These are phyloP conservation scores for Phytophthora pisi DNA, from an alignment of 352 stramenopile species.

Conservation along the genomic window DNA sequence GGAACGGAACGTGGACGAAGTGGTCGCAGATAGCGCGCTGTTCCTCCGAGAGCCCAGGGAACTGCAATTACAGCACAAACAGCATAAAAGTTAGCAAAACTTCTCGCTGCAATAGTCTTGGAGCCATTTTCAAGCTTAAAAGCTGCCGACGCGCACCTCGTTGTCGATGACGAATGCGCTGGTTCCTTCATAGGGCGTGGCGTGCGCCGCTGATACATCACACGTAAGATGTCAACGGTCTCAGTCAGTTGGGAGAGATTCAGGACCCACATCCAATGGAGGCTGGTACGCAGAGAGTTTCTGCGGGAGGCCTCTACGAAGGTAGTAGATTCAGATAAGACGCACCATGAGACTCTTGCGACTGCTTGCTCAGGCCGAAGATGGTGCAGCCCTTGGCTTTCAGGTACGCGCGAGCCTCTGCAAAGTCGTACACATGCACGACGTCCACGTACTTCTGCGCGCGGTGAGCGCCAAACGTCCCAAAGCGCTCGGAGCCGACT, in stretches of 20 bases:
- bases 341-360: conserved; percentile 34
- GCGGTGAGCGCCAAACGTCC: conserved; percentile 75
- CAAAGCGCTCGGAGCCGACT: conserved; percentile 82
- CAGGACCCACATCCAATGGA: background rate
- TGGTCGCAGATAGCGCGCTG: conserved; percentile 70
- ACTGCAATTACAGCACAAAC: conserved; percentile 21
- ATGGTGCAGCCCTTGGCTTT: conserved; percentile 63
- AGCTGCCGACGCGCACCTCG: conserved; percentile 42
- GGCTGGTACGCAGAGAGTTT: background rate
- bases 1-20: conserved; percentile 66
- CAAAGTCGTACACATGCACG: conserved; percentile 74
- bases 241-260: background rate
- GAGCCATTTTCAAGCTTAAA: background rate
- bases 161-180: conserved; percentile 83
- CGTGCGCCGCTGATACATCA: conserved; percentile 51
- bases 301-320: conserved; percentile 2
- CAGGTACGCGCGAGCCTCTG: conserved; percentile 62
- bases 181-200: conserved; percentile 50
- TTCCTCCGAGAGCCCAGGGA: conserved; percentile 55
- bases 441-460: conserved; percentile 85
- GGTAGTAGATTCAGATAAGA: background rate
- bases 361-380: conserved; percentile 51
- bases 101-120: conserved; percentile 1
- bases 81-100: conserved; percentile 2
- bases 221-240: conserved; percentile 13